Conservation (phyloP, 2,329 filamentous ascomycete species). For the Hypocreales sp. region DNA sequence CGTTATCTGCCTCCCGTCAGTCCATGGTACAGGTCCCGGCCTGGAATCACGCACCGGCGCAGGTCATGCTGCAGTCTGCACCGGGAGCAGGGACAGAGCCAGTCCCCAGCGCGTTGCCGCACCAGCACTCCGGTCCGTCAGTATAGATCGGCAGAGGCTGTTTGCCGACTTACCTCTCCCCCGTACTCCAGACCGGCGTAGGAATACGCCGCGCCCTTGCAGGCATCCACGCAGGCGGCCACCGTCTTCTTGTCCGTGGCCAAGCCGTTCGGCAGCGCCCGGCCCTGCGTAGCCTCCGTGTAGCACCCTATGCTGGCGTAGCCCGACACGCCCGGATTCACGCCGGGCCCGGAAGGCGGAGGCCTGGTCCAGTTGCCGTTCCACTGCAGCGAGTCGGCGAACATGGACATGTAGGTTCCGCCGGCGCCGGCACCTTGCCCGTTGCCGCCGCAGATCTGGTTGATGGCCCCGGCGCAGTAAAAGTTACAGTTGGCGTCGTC, state of each 20-base stretch:
- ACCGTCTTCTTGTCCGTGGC: conserved; percentile 14
- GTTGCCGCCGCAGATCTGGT: conserved; percentile 38
- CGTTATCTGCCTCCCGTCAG: conserved; percentile 11
- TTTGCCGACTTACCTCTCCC: conserved; percentile 19
- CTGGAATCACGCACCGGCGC: conserved; percentile 10
- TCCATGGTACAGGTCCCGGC: neutral
- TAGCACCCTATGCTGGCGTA: conserved; percentile 23
- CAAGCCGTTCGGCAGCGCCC: conserved; percentile 15
- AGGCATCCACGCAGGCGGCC: conserved; percentile 16
- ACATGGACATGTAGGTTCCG: conserved; percentile 31
- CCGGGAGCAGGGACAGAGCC: conserved; percentile 14
- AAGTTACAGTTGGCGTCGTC: conserved; percentile 33
- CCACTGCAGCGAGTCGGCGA: conserved; percentile 19
- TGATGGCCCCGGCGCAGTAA: conserved; percentile 29
- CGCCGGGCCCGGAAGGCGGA: conserved; percentile 9
- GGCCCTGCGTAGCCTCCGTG: conserved; percentile 15
- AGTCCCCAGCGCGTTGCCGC: conserved; percentile 13
- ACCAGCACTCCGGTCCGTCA: conserved; percentile 17
- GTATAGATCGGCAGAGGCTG: too few species aligned
- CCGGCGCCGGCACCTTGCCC: conserved; percentile 16
- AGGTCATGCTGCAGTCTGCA: conserved; percentile 18
- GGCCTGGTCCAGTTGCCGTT: conserved; percentile 12
- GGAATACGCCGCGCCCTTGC: conserved; percentile 10
- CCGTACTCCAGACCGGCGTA: conserved; percentile 23
- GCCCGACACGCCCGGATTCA: conserved; percentile 21